These are phyloP conservation scores for Alternaria sp. DNA, from an alignment of 2,329 filamentous ascomycete genomes.

Conservation along the genomic window DNA sequence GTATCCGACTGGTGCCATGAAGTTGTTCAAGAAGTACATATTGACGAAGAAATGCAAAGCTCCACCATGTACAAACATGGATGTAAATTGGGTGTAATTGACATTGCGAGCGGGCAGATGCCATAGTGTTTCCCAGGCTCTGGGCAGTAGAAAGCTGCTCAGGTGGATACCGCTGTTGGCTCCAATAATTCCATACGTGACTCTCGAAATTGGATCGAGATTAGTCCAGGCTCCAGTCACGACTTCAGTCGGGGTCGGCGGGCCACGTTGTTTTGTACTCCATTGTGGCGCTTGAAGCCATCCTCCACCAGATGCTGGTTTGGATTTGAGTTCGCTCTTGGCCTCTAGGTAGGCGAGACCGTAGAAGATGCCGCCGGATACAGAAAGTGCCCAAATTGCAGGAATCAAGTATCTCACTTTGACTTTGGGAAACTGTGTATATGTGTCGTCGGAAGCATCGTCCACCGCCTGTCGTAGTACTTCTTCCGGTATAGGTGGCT, in stretches of 20 bases:
- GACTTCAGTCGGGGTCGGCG: constrained; percentile 41
- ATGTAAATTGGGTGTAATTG: constrained; percentile 44
- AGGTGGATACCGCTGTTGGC: constrained; percentile 41
- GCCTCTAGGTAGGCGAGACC: constrained; percentile 43
- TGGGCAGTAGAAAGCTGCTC: constrained; percentile 31
- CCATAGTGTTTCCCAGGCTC: constrained; percentile 40
- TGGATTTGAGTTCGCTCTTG: constrained; percentile 33
- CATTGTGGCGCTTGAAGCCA: constrained; percentile 32
- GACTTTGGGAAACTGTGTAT: constrained; percentile 18
- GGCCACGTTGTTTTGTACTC: constrained; percentile 20
- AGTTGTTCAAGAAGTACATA: constrained; percentile 41
- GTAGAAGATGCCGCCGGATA: constrained; percentile 41
- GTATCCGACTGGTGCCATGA: constrained; percentile 41
- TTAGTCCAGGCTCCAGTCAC: constrained; percentile 35
- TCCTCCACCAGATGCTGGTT: constrained; percentile 14
- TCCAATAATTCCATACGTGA: constrained; percentile 41
- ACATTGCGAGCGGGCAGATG: constrained; percentile 41
- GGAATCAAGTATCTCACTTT: constrained; percentile 40
- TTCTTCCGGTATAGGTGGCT: constrained; percentile 14
- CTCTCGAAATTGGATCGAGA: constrained; percentile 38
- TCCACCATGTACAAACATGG: constrained; percentile 36
- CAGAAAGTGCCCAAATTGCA: constrained; percentile 38
- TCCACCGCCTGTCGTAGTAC: constrained; percentile 1
- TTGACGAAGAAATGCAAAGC: constrained; percentile 26
- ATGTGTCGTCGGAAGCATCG: neutral